phyloP scores from a whole-genome alignment of 2,329 filamentous ascomycete species.

The Phaeoacremonium minimum region DNA sequence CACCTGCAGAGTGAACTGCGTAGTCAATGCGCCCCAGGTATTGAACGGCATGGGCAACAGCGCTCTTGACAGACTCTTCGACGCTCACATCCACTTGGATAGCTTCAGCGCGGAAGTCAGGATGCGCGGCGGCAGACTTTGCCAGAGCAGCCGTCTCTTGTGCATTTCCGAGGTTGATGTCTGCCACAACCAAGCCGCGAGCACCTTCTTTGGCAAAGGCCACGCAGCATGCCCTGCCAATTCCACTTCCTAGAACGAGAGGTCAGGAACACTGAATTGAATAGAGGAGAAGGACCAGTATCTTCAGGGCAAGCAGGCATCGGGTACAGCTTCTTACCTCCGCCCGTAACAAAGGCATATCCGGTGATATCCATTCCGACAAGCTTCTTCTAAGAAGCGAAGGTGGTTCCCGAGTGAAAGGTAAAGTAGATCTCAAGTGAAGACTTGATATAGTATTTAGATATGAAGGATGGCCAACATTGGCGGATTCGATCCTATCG shows the following conservation, averaged over 20 bases:
- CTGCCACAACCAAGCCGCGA: conserved; percentile 2
- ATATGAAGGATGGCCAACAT: too few relatives aligned
- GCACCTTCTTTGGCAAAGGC: conserved; percentile 4
- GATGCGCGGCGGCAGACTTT: not conserved
- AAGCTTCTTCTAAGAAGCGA: too few relatives aligned
- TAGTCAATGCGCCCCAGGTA: conserved; percentile 4
- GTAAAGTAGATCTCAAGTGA: too few relatives aligned
- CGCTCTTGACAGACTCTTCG: conserved; percentile 1
- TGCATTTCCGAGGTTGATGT: conserved; percentile 1
- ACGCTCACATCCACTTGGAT: conserved; percentile 1
- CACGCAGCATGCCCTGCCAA: conserved; percentile 3
- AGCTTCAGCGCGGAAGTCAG: not conserved
- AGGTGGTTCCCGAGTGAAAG: too few relatives aligned
- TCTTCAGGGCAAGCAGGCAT: too few relatives aligned
- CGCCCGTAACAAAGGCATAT: conserved; percentile 5
- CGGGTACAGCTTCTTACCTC: too few relatives aligned
- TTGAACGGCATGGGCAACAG: not conserved
- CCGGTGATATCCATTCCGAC: conserved; percentile 4
- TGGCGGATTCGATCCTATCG: too few relatives aligned
- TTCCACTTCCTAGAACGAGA: conserved; percentile 1
- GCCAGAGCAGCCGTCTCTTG: conserved; percentile 1
- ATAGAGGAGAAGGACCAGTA: too few relatives aligned
- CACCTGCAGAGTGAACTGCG: conserved; percentile 6
- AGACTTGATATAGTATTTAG: too few relatives aligned
- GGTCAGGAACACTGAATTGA: not conserved